phyloP scores from a whole-genome alignment of 352 stramenopile genomes.

The Saprolegnia parasitica region DNA sequence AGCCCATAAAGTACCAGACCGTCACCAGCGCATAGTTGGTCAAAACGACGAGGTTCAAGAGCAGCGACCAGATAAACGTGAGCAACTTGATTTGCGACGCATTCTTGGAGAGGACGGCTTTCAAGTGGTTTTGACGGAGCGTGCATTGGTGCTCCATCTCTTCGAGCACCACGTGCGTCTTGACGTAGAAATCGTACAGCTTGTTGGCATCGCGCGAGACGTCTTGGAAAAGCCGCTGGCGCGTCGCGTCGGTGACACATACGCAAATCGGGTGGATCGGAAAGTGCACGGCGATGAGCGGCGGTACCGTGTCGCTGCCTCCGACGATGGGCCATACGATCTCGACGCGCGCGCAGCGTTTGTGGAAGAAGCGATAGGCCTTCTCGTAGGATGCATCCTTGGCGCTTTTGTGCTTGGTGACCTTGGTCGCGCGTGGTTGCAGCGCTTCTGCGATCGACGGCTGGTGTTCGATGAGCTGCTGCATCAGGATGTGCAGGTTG shows the following conservation, averaged over 20 bases:
- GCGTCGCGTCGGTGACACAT: constrained; percentile 64
- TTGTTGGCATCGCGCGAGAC: constrained; percentile 56
- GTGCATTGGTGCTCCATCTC: constrained; percentile 68
- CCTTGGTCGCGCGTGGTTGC: neutral
- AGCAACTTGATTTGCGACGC: constrained; percentile 47
- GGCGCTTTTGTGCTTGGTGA: constrained; percentile 23
- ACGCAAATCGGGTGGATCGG: constrained; percentile 70
- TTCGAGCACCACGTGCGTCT: constrained; percentile 60
- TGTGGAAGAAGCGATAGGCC: constrained; percentile 61
- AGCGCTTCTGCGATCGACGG: constrained; percentile 29
- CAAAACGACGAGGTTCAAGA: constrained; percentile 56
- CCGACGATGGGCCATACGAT: constrained; percentile 43
- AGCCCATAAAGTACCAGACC: constrained; percentile 37
- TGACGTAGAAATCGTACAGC: constrained; percentile 58
- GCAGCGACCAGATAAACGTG: constrained; percentile 47
- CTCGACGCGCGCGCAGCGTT: constrained; percentile 58
- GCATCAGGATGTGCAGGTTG: constrained; percentile 72
- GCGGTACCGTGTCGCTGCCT: constrained; percentile 17
- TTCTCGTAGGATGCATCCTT: constrained; percentile 33
- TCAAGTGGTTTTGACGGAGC: constrained; percentile 36
- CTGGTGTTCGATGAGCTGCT: constrained; percentile 53
- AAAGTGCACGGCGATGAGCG: constrained; percentile 48
- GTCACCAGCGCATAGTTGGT: constrained; percentile 43
- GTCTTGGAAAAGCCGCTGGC: constrained; percentile 63
- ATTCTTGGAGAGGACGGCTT: constrained; percentile 40